Base-by-base conservation (phyloP, 805 yeast genomes). In the Metschnikowia borealis region DNA sequence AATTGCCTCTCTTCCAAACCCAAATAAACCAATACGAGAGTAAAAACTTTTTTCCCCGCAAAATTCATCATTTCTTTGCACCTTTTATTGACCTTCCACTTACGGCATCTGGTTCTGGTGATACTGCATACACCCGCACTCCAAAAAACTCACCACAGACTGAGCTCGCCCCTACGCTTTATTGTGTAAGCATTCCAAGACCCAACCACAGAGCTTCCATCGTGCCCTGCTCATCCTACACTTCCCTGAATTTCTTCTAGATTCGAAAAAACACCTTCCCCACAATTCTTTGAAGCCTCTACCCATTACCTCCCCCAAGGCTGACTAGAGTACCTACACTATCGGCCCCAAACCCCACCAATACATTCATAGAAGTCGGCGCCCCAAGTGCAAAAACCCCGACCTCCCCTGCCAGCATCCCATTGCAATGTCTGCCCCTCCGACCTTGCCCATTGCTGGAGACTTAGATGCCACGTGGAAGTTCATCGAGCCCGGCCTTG, bases 401-500 rank as follows among this genome's bases (percentile, higher is more conserved):
- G 18, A n/a, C 18, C 14, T 17, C 21, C 41, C 20, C 8, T 23
- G 31, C n/a, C 34, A 36, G 47, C 18, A 44, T 14, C 48, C n/a
- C 15, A 17, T 14, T 29, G 40, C 10, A 14, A 56, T 56, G 59
- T 47, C 58, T 3, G 44, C 54, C 26, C 54, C 54, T 3, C 58
- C 55, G 33, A 48, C 55, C 4, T 59, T 81, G 43, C 86, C 87
- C 38, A 75, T 77, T 49, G 76, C 84, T 3, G 83, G 81, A 57
- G 86, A 82, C 62, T 68, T 84, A 54, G 77, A 77, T 42, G 83
- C 85, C 29, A 87, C 94, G 2, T 87, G 95, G 95, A 67, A 74
- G 48, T 84, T 81, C 61, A 85, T 87, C 45, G 89, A 87, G 60
- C 92, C 95, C 2, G 88, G 89, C 2, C 68, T 87, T 35, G 79